Evolutionary conservation across 805 yeast genomes (phyloP), one percentile per base, ranked within the genome.

Genomic region (Pichia gijzeniarum): DNA sequence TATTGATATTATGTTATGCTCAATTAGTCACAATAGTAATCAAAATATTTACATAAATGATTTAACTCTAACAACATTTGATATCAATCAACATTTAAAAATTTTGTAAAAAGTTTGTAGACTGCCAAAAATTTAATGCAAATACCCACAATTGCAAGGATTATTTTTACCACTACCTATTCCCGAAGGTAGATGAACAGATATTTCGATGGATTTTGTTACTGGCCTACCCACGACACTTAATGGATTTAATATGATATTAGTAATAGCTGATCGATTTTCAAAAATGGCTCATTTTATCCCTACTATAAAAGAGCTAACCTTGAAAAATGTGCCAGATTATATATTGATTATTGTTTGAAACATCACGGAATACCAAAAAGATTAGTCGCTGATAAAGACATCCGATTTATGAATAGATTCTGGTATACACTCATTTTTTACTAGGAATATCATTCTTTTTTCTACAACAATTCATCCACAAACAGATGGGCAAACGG

Each of bases 311-410:
- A 22, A 8, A 27, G 31, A 1, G 30, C 22, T n/a, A n/a, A n/a
- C n/a, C n/a, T n/a, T 12, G 19, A 16, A 4, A 9, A 17, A n/a
- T 38, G 42, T 8, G 42, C 43, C 2, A 20, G 36, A 30, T 19
- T 45, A 30, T 31, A 27, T 14, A 13, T 38, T 8, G 40, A 41
- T 2, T 19, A 16, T 16, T 33, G 36, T 34, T 39, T 38, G 10
- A 39, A 31, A 10, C 40, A 34, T 25, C 44, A 47, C 40, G 49
- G 49, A 10, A 19, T 47, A 13, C 47, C 49, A 6, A 13, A 10
- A 16, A 17, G 35, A 13, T 31, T 47, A 25, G 27, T 31, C 3
- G 22, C 34, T 5, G 46, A 47, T 20, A 43, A 43, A 19, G 49
- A 47, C 31, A 36, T 47, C 17, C 30, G 41, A 17, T 47, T 47